A percentile compares a stretch with the other conserved stretches of the same genome.
phyloP scores from a whole-genome alignment of 306 rosid genomes.

The Begonia peltatifolia region DNA sequence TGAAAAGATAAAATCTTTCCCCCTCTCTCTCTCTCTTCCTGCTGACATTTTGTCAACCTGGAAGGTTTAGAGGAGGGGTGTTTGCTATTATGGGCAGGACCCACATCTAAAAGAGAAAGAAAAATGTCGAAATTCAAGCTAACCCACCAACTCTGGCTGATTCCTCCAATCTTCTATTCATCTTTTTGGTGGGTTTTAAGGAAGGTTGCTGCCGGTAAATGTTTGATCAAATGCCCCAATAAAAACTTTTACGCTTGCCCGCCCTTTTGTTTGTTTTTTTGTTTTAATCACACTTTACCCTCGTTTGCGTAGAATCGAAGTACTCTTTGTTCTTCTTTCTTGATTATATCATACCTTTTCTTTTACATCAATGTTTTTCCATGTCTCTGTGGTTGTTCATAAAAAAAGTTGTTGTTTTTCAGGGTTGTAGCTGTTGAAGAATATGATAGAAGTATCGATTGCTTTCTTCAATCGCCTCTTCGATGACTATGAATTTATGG shows the following conservation, averaged over 20 bases:
- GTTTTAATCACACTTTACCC: conserved; percentile 4
- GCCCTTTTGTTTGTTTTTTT: conserved; percentile 7
- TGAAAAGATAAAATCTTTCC: background rate
- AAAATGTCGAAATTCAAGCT: conserved; percentile 2
- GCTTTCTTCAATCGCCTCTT: conserved; percentile 12
- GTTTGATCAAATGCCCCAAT: conserved; percentile 7
- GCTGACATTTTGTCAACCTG: conserved; percentile 34
- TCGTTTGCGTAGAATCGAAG: conserved; percentile 50
- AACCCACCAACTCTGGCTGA: conserved; percentile 13
- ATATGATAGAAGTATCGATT: conserved; percentile 15
- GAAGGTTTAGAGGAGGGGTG: conserved; percentile 18
- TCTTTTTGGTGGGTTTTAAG: conserved; percentile 17
- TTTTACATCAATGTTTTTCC: conserved; percentile 7
- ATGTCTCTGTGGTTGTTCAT: conserved; percentile 3
- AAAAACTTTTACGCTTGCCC: conserved; percentile 12
- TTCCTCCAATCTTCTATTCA: conserved; percentile 14
- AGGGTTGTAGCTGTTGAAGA: conserved; percentile 13
- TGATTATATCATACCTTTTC: background rate
- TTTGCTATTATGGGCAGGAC: conserved; percentile 44
- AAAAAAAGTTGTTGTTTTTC: conserved; percentile 12
- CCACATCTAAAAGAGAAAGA: conserved; percentile 28
- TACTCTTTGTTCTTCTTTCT: conserved; percentile 11
- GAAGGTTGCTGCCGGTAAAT: background rate
- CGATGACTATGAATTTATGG: conserved; percentile 32
- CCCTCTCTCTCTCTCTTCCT: conserved; percentile 1